phyloP scores from a whole-genome alignment of 305 asterid genomes.

The Fraxinus ornus region DNA sequence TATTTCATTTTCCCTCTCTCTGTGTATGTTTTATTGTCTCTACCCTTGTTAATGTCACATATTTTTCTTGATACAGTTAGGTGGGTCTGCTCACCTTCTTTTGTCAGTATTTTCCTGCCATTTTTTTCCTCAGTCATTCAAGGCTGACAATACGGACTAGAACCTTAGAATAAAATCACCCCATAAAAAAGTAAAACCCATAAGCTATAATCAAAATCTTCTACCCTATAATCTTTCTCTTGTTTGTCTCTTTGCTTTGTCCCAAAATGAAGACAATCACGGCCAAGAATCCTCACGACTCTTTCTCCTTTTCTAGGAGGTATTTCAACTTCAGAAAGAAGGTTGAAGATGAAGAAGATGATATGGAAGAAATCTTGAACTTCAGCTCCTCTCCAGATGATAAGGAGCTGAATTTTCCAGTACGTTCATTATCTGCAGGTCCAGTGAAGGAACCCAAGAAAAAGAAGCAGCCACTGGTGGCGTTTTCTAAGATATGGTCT shows the following conservation, averaged over 20 bases:
- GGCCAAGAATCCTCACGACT: conserved; percentile 66
- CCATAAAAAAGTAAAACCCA: background rate
- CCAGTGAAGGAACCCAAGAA: conserved; percentile 20
- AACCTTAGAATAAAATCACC: conserved; percentile 28
- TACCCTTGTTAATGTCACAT: background rate
- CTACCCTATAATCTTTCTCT: conserved; percentile 2
- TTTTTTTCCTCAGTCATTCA: conserved; percentile 24
- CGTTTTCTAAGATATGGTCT: conserved; percentile 60
- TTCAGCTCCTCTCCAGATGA: conserved; percentile 38
- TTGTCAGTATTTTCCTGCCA: conserved; percentile 44
- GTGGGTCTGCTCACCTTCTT: conserved; percentile 69
- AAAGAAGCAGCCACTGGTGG: conserved; percentile 42
- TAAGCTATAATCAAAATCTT: background rate
- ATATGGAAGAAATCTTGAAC: conserved; percentile 35
- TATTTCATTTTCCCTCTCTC: conserved; percentile 6
- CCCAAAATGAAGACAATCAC: conserved; percentile 65
- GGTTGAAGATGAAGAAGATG: conserved; percentile 36
- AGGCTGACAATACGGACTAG: conserved; percentile 24
- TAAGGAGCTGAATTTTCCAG: conserved; percentile 24
- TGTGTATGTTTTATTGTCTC: conserved; percentile 24
- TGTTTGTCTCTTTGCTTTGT: background rate
- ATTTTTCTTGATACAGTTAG: conserved; percentile 42
- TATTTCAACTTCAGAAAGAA: conserved; percentile 64
- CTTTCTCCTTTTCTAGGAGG: conserved; percentile 75
- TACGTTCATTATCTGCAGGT: conserved; percentile 28